Conservation (phyloP, 2,329 filamentous ascomycete species). For the Blumeria graminis region DNA sequence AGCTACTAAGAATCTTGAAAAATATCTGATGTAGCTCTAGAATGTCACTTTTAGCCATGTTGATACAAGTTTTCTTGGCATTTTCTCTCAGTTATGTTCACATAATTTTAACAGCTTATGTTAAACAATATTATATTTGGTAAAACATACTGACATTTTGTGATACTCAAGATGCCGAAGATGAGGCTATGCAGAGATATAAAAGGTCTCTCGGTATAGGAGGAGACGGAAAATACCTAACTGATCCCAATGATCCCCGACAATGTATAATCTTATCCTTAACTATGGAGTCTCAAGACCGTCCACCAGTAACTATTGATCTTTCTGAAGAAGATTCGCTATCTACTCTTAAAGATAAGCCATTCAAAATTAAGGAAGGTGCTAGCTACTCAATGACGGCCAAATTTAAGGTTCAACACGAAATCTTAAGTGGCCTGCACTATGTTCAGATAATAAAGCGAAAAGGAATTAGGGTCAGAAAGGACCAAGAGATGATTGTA, state of each 20-base stretch:
- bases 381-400: slow-evolving; percentile 85
- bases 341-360: slow-evolving; percentile 60
- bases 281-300: slow-evolving; percentile 64
- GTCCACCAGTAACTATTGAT: slow-evolving; percentile 69
- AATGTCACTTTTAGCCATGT: too few species aligned
- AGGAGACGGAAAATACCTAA: slow-evolving; percentile 42
- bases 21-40: too few species aligned
- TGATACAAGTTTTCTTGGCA: too few species aligned
- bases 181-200: slow-evolving; percentile 92
- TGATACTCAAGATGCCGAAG: slow-evolving; percentile 22
- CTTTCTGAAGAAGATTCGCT: slow-evolving; percentile 52
- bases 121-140: too few species aligned
- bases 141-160: too few species aligned
- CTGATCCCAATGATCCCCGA: slow-evolving; percentile 58
- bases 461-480: slow-evolving; percentile 66
- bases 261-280: slow-evolving; percentile 86
- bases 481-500: slow-evolving; percentile 97
- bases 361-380: slow-evolving; percentile 95
- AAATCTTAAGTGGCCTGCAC: slow-evolving; percentile 84
- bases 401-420: slow-evolving; percentile 85
- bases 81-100: too few species aligned
- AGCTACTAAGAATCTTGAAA: too few species aligned
- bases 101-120: too few species aligned
- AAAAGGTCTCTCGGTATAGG: slow-evolving; percentile 85
- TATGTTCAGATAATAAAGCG: slow-evolving; percentile 89